A percentile compares a stretch with the other conserved stretches of the same genome.
phyloP scores from a whole-genome alignment of 2,329 filamentous ascomycete genomes.

The Penicillium olsonii region DNA sequence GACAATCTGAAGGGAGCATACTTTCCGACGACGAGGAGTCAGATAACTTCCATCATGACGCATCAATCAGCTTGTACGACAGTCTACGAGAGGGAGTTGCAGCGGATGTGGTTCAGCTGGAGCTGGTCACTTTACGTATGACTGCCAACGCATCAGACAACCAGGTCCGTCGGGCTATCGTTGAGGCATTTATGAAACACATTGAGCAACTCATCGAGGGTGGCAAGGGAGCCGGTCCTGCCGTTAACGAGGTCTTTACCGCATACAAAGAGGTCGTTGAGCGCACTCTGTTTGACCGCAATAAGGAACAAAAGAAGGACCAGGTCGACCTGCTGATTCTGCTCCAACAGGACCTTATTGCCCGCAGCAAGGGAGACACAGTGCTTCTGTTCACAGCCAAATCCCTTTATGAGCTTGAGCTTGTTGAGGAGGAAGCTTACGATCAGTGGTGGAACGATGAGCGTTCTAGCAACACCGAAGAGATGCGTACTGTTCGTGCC shows the following conservation, averaged over 20 bases:
- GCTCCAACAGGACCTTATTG: slow-evolving; percentile 75
- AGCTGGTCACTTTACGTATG: slow-evolving; percentile 91
- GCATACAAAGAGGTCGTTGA: slow-evolving; percentile 64
- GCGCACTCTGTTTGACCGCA: slow-evolving; percentile 60
- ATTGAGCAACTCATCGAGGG: slow-evolving; percentile 68
- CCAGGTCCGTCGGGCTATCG: slow-evolving; percentile 83
- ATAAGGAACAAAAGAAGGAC: slow-evolving; percentile 58
- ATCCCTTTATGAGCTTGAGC: slow-evolving; percentile 79
- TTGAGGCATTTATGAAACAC: slow-evolving; percentile 79
- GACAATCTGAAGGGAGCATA: slow-evolving; percentile 72
- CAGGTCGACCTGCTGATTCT: slow-evolving; percentile 84
- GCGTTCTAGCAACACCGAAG: slow-evolving; percentile 66
- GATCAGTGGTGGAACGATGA: slow-evolving; percentile 84
- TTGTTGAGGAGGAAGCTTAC: slow-evolving; percentile 86
- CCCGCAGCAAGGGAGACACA: slow-evolving; percentile 62
- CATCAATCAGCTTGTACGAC: slow-evolving; percentile 82
- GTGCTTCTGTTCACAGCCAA: slow-evolving; percentile 79
- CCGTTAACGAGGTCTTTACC: slow-evolving; percentile 64
- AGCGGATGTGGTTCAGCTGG: slow-evolving; percentile 84
- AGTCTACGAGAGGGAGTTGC: slow-evolving; percentile 71
- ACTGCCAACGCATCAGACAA: slow-evolving; percentile 86
- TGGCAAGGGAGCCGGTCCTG: slow-evolving; percentile 62
- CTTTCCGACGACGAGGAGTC: slow-evolving; percentile 63
- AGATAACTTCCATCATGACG: slow-evolving; percentile 80
- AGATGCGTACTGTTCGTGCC: slow-evolving; percentile 69